A percentile compares a stretch with the other conserved stretches of the same genome.
These are phyloP conservation scores for Vigna trinervia DNA, from an alignment of 306 rosid genomes.

Conservation along the genomic window DNA sequence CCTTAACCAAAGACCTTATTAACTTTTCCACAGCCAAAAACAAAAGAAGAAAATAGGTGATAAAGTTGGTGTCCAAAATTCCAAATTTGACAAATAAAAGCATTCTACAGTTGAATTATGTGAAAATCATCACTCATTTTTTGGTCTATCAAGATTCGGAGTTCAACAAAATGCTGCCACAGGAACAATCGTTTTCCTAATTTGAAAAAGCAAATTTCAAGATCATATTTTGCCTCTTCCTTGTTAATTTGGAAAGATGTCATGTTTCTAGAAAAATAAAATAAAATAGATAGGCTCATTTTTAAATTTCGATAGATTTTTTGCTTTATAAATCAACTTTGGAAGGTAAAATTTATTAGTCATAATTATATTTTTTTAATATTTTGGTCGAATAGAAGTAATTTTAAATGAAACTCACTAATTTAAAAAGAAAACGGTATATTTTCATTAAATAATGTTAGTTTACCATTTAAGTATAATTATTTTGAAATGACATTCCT, in stretches of 20 bases:
- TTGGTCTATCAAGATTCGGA: not conserved
- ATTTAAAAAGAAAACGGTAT: no score
- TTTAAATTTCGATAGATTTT: not conserved
- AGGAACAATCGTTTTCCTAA: not conserved
- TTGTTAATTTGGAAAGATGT: not conserved
- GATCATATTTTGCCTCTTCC: not conserved
- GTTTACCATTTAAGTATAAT: not conserved
- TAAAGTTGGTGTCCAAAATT: conserved; percentile 4
- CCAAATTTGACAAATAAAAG: conserved; percentile 4
- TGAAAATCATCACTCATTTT: not conserved
- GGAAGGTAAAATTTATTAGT: not conserved
- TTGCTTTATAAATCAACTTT: not conserved
- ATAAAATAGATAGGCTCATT: no score
- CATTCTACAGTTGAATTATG: conserved; percentile 5
- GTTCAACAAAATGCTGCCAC: not conserved
- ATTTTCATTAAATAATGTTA: not conserved
- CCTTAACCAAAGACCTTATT: not conserved
- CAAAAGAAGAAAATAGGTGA: not conserved
- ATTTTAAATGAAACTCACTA: not conserved
- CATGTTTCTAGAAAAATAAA: not conserved
- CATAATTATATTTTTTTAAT: not conserved
- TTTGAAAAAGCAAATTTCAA: not conserved
- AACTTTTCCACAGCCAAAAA: not conserved
- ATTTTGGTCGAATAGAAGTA: not conserved
- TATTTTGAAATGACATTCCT: not conserved